Evolutionary conservation across 1,284 basidiomycete species (phyloP).

Genomic region (Boletellus dicymbophilus): DNA sequence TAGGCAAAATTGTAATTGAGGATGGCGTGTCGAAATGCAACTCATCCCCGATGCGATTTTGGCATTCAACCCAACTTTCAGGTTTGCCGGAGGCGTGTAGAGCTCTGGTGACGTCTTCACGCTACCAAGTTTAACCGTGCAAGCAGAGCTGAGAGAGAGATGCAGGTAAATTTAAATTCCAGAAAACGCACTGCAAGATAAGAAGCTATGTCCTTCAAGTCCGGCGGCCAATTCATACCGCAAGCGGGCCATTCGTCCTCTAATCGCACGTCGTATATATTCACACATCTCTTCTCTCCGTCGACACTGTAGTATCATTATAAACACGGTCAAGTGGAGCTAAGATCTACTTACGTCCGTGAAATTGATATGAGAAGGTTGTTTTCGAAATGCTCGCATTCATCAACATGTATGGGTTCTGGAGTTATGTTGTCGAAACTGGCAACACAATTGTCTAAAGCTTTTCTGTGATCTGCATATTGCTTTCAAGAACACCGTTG

Average conservation of each 20-base stretch:
- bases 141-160: background rate
- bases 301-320: conserved; percentile 54
- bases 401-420: conserved; percentile 64
- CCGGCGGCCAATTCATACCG: conserved; percentile 99
- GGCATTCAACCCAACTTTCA: conserved; percentile 91
- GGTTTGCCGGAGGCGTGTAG: conserved; percentile 83
- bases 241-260: conserved; percentile 88
- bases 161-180: background rate
- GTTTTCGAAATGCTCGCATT: conserved; percentile 70
- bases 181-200: conserved; percentile 77
- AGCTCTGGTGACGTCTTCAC: conserved; percentile 78
- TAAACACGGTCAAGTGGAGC: background rate
- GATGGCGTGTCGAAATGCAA: conserved; percentile 67
- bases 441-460: conserved; percentile 65
- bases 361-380: conserved; percentile 62
- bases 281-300: conserved; percentile 80
- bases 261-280: conserved; percentile 93
- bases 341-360: conserved; percentile 56
- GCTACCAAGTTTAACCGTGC: conserved; percentile 42
- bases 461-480: conserved; percentile 65
- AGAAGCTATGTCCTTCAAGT: conserved; percentile 73
- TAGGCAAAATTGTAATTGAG: conserved; percentile 79
- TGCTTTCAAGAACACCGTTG: conserved; percentile 37
- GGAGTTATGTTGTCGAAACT: conserved; percentile 48
- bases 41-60: conserved; percentile 63